phyloP scores from a whole-genome alignment of 495 filamentous ascomycete genomes.

The Aspergillus homomorphus region DNA sequence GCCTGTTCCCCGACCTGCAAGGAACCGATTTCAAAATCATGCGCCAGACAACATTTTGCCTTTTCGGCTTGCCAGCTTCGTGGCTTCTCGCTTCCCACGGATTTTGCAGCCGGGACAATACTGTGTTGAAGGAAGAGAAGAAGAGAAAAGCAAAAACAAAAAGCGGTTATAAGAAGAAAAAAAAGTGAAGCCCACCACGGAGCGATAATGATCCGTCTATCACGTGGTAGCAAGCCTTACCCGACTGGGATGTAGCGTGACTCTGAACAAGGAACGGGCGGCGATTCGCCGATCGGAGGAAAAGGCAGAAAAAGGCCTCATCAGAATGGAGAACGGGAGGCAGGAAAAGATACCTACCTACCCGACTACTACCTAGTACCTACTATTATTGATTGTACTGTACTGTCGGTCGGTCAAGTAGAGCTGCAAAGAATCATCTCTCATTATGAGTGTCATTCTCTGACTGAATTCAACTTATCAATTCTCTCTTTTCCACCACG shows the following conservation, averaged over 20 bases:
- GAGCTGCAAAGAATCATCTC: no score
- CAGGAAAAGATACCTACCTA: background rate
- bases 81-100: background rate
- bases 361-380: no score
- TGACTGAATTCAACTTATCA: background rate
- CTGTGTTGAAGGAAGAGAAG: conserved; percentile 4
- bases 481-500: background rate
- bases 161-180: conserved; percentile 22
- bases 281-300: background rate
- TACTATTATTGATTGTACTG: no score
- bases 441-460: conserved; percentile 1
- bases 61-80: background rate
- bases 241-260: conserved; percentile 1
- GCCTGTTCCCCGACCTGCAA: background rate
- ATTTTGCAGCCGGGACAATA: background rate
- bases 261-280: background rate
- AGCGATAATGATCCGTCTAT: background rate
- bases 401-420: no score
- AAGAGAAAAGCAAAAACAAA: conserved; percentile 14
- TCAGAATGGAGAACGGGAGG: background rate
- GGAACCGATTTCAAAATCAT: background rate
- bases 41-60: background rate
- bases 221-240: background rate
- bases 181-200: conserved; percentile 27
- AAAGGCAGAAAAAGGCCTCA: conserved; percentile 5